These are phyloP conservation scores for Syzygium syzygioides DNA, from an alignment of 441 rosid genomes.

Conservation along the genomic window DNA sequence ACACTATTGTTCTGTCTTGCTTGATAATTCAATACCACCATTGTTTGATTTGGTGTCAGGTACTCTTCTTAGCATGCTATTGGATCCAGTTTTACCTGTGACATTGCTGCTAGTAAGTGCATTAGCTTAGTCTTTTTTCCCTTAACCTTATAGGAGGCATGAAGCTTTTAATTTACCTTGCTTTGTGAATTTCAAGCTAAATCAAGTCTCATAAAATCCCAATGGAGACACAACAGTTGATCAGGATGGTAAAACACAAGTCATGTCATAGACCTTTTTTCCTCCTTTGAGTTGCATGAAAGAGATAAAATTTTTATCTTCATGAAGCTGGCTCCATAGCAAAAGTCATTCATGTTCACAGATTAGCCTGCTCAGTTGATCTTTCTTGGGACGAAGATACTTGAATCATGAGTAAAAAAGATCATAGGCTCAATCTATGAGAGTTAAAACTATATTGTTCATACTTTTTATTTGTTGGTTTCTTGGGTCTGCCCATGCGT, in stretches of 20 bases:
- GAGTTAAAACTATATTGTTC: background rate
- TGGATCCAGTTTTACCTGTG: slow-evolving; percentile 54
- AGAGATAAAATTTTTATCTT: background rate
- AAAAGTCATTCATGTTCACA: background rate
- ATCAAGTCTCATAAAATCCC: background rate
- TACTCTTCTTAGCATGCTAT: slow-evolving; percentile 44
- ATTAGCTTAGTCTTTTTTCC: background rate
- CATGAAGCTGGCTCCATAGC: background rate
- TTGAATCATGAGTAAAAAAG: background rate
- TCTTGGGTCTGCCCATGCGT: background rate
- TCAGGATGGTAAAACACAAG: background rate
- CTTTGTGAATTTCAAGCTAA: background rate
- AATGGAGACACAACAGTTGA: background rate
- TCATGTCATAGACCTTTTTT: background rate
- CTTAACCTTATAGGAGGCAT: background rate
- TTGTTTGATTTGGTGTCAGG: slow-evolving; percentile 26
- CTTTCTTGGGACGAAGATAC: background rate
- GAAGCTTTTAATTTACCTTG: background rate
- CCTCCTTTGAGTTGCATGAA: background rate
- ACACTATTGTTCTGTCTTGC: background rate
- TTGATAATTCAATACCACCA: background rate
- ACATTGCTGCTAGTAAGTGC: slow-evolving; percentile 45
- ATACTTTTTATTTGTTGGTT: background rate
- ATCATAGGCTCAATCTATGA: background rate
- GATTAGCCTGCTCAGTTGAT: background rate